Percentiles rank a stretch among this genome's conserved stretches.
phyloP scores from a whole-genome alignment of 176 grass and related monocot species.

The Aegilops sharonensis region DNA sequence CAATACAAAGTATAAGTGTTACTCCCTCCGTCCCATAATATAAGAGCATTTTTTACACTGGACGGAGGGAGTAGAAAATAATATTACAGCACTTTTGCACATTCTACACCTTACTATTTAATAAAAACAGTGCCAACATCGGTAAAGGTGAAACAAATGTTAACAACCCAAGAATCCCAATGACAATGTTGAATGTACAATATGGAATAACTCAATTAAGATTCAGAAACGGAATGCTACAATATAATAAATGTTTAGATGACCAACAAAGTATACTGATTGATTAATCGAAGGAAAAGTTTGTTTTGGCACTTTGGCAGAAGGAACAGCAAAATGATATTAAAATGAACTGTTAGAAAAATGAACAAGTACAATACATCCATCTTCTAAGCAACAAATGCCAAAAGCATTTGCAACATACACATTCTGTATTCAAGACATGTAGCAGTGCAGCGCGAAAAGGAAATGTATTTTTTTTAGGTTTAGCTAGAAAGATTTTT shows the following conservation, averaged over 20 bases:
- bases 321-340: background rate
- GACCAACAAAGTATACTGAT: slow-evolving; percentile 3
- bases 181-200: slow-evolving; percentile 19
- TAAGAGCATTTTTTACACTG: too few species aligned
- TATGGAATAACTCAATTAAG: slow-evolving; percentile 11
- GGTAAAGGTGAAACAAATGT: slow-evolving; percentile 4
- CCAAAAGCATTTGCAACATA: background rate
- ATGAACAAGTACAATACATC: slow-evolving; percentile 3
- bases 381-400: slow-evolving; percentile 11
- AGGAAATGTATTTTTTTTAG: background rate
- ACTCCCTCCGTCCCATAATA: too few species aligned
- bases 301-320: background rate
- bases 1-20: background rate
- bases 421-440: slow-evolving; percentile 1
- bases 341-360: background rate
- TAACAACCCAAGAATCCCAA: background rate
- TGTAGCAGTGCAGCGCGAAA: background rate
- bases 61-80: background rate
- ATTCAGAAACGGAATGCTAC: slow-evolving; percentile 7
- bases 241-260: slow-evolving; percentile 3
- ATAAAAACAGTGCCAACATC: background rate
- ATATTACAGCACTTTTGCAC: background rate
- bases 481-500: slow-evolving; percentile 14
- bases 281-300: background rate
- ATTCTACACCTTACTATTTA: background rate